These are phyloP conservation scores for Phytophthora sp. DNA, from an alignment of 352 stramenopile genomes.

Conservation along the genomic window DNA sequence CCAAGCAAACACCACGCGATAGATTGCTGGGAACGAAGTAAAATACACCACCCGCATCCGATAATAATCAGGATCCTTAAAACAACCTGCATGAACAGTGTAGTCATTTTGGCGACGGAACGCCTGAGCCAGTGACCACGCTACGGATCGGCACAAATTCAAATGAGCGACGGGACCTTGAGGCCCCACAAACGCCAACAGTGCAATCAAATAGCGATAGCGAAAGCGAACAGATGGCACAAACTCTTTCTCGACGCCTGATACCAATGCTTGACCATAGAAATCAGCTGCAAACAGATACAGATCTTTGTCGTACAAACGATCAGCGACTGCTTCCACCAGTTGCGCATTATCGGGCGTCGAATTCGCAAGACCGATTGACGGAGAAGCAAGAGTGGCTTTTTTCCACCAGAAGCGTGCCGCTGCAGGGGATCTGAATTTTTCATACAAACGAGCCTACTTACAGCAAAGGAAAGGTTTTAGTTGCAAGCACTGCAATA, in stretches of 20 bases:
- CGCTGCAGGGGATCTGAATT: conserved; percentile 11
- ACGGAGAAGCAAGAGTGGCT: too few relatives aligned
- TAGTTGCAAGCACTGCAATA: background rate
- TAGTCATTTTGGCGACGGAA: conserved; percentile 10
- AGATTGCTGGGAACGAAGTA: conserved; percentile 39
- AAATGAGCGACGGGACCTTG: conserved; percentile 11
- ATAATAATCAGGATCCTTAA: conserved; percentile 37
- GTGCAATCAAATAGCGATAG: conserved; percentile 31
- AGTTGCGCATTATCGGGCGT: background rate
- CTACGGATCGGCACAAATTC: conserved; percentile 22
- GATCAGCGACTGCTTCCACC: conserved; percentile 29
- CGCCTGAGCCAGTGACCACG: conserved; percentile 37
- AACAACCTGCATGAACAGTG: conserved; percentile 3
- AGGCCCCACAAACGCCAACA: conserved; percentile 30
- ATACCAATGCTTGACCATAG: conserved; percentile 21
- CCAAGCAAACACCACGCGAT: conserved; percentile 42
- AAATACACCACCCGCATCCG: conserved; percentile 38
- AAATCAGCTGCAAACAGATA: conserved; percentile 47
- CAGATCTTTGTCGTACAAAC: conserved; percentile 37
- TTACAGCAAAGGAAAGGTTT: background rate
- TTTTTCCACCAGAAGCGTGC: conserved; percentile 52
- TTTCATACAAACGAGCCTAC: conserved; percentile 49
- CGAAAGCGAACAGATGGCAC: conserved; percentile 21
- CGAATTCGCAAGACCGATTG: background rate
- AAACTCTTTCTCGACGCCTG: background rate